These are phyloP conservation scores for Citrullus amarus DNA, from an alignment of 306 rosid species.

Conservation along the genomic window DNA sequence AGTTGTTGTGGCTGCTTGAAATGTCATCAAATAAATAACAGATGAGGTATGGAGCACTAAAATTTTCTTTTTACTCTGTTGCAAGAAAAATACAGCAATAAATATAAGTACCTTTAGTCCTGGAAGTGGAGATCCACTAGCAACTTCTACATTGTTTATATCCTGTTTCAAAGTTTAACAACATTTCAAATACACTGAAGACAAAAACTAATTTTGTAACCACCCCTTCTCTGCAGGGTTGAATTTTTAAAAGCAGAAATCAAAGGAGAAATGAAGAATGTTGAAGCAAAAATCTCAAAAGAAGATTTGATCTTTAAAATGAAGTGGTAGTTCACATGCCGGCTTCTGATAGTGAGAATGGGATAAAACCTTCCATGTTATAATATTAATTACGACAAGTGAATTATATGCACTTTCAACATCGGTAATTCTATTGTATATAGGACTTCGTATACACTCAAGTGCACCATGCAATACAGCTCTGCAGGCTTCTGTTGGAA, in stretches of 20 bases:
- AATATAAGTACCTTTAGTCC: constrained; percentile 85
- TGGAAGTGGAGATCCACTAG: constrained; percentile 98
- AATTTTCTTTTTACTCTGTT: background rate
- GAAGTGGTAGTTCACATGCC: background rate
- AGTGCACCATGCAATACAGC: background rate
- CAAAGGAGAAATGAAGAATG: background rate
- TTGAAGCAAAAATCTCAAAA: background rate
- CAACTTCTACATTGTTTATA: constrained; percentile 48
- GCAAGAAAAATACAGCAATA: constrained; percentile 5
- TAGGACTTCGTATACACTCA: background rate
- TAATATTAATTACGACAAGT: background rate
- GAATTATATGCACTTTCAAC: background rate
- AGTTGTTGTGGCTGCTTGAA: constrained; percentile 66
- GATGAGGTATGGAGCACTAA: constrained; percentile 11
- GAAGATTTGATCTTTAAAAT: background rate
- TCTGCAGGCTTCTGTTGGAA: background rate
- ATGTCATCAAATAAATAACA: constrained; percentile 14
- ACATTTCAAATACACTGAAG: constrained; percentile 22
- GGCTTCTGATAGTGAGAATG: background rate
- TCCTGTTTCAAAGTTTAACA: constrained; percentile 35
- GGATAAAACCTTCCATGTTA: background rate
- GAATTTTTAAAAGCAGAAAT: background rate
- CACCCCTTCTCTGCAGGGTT: background rate
- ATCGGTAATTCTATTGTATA: background rate
- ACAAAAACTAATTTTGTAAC: background rate